These are phyloP conservation scores for Verticillium nonalfalfae DNA, from an alignment of 2,329 filamentous ascomycete species.

Conservation along the genomic window DNA sequence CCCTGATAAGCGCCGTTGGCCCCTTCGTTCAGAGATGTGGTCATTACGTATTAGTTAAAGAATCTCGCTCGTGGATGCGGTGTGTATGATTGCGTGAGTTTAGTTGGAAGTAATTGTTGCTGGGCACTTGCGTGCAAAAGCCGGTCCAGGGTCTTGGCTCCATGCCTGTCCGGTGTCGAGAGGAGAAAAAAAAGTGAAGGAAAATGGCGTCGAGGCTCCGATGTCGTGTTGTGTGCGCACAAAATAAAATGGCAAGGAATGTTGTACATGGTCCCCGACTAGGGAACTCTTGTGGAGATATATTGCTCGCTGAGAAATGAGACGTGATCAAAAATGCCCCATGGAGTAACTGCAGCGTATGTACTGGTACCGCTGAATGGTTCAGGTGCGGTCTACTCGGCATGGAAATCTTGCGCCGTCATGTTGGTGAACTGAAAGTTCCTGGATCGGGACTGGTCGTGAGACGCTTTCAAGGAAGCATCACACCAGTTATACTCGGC, in stretches of 20 bases:
- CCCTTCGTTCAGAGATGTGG: background rate
- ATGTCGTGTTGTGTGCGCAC: constrained; percentile 4
- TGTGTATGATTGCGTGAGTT: background rate
- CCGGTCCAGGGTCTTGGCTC: background rate
- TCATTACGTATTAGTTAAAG: background rate
- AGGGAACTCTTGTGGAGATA: background rate
- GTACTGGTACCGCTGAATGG: background rate
- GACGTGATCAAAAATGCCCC: background rate
- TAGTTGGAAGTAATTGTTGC: background rate
- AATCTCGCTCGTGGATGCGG: background rate
- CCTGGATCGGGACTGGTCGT: constrained; percentile 17
- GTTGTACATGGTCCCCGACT: background rate
- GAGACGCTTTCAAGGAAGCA: constrained; percentile 26
- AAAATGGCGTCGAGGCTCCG: constrained; percentile 32
- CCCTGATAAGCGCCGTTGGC: background rate
- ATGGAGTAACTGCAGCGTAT: background rate
- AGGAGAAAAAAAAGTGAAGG: background rate
- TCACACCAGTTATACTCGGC: constrained; percentile 47
- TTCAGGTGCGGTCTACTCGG: constrained; percentile 2
- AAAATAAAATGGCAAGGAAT: constrained; percentile 8
- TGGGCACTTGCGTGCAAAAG: background rate
- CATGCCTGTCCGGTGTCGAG: background rate
- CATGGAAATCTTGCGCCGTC: constrained; percentile 17
- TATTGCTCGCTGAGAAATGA: background rate
- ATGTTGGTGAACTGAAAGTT: constrained; percentile 29